phyloP scores from a whole-genome alignment of 208 protist genomes.

The Blechomonas ayalai region DNA sequence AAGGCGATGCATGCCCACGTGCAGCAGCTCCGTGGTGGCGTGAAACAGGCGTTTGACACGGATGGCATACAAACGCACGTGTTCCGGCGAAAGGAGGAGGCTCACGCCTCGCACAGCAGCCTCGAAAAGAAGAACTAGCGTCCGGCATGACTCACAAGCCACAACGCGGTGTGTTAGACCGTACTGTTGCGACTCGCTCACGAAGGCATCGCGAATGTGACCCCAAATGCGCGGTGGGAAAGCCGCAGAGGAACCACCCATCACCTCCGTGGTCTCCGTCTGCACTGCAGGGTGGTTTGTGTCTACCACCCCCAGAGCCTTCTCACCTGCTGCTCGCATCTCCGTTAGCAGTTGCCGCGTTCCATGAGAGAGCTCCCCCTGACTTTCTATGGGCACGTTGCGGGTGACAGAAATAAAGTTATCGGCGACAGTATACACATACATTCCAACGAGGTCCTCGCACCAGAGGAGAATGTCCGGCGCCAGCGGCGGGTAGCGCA shows the following conservation, averaged over 20 bases:
- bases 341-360: constrained; percentile 36
- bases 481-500: constrained; percentile 67
- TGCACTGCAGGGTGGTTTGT: constrained; percentile 13
- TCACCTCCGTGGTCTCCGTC: not conserved
- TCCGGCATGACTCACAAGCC: constrained; percentile 48
- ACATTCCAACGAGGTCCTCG: constrained; percentile 57
- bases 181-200: constrained; percentile 50
- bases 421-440: constrained; percentile 76
- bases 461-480: constrained; percentile 60
- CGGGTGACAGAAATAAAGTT: constrained; percentile 83
- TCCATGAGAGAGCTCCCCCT: constrained; percentile 47
- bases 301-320: constrained; percentile 23
- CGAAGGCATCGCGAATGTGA: constrained; percentile 39
- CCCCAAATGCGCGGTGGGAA: constrained; percentile 70
- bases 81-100: constrained; percentile 39
- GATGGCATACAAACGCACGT: constrained; percentile 24
- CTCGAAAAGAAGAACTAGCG: constrained; percentile 55
- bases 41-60: constrained; percentile 35
- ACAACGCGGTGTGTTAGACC: constrained; percentile 48
- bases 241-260: constrained; percentile 1
- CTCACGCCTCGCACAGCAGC: constrained; percentile 38
- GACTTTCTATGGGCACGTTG: constrained; percentile 58
- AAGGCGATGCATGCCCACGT: constrained; percentile 73
- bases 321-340: constrained; percentile 36
- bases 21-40: constrained; percentile 58